These are phyloP conservation scores for Candida sanyaensis DNA, from an alignment of 1,139 yeast species.

Conservation along the genomic window DNA sequence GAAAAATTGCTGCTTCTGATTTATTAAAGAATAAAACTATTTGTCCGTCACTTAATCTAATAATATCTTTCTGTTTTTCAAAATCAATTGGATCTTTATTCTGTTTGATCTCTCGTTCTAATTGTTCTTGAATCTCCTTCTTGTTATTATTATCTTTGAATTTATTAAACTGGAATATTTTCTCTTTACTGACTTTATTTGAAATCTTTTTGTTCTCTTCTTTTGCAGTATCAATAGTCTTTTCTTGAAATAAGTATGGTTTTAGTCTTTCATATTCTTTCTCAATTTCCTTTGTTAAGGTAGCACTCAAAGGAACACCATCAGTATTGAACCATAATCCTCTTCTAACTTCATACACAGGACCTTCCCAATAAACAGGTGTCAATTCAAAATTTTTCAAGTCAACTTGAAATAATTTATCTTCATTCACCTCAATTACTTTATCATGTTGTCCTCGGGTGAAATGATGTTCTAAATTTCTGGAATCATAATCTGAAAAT, in stretches of 20 bases:
- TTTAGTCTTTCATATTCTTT: conserved; percentile 41
- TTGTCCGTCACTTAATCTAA: conserved; percentile 30
- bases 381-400: conserved; percentile 50
- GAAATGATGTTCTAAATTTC: conserved; percentile 48
- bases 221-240: conserved; percentile 9
- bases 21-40: conserved; percentile 35
- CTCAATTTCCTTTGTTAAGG: conserved; percentile 62
- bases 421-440: conserved; percentile 72
- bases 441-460: conserved; percentile 16
- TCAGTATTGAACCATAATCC: conserved; percentile 80
- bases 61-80: conserved; percentile 30
- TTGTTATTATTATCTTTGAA: conserved; percentile 8
- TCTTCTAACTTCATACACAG: conserved; percentile 77
- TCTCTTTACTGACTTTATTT: conserved; percentile 17
- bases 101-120: conserved; percentile 1
- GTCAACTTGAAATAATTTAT: conserved; percentile 73
- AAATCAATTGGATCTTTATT: conserved; percentile 13
- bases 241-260: conserved; percentile 27
- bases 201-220: conserved; percentile 11
- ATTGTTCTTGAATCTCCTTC: conserved; percentile 1
- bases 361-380: conserved; percentile 92
- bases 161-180: conserved; percentile 24
- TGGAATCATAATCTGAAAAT: conserved; percentile 66
- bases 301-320: conserved; percentile 58
- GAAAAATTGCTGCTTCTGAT: conserved; percentile 39